Conservation (phyloP, 2,329 filamentous ascomycete genomes). For the Trichoderma koningii region DNA sequence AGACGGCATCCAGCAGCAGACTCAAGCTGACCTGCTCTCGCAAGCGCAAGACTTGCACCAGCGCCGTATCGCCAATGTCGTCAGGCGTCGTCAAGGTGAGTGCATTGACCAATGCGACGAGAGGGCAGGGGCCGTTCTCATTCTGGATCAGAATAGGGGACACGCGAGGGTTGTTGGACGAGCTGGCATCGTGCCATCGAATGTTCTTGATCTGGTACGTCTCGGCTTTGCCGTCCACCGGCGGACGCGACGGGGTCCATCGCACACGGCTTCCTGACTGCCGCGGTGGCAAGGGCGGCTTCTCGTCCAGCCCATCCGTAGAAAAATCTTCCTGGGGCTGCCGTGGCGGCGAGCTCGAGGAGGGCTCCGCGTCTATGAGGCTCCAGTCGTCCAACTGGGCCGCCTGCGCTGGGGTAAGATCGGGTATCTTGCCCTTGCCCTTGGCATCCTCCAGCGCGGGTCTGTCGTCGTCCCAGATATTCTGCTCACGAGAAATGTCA, state of each 20-base stretch:
- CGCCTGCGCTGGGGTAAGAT: constrained; percentile 29
- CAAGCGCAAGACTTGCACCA: constrained; percentile 75
- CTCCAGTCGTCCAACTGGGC: constrained; percentile 52
- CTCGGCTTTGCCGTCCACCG: constrained; percentile 59
- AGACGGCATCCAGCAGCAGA: constrained; percentile 81
- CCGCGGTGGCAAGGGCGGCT: constrained; percentile 46
- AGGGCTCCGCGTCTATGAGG: constrained; percentile 50
- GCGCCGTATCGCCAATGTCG: constrained; percentile 61
- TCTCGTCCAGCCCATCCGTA: constrained; percentile 29
- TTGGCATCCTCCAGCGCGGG: constrained; percentile 47
- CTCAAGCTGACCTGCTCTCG: constrained; percentile 87
- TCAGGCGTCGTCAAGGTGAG: constrained; percentile 79
- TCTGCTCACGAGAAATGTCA: constrained; percentile 46
- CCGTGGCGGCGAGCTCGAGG: constrained; percentile 29
- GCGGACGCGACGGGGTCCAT: constrained; percentile 46
- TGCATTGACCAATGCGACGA: constrained; percentile 91
- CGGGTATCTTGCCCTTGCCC: constrained; percentile 35
- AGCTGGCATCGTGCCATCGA: constrained; percentile 72
- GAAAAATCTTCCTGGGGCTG: constrained; percentile 23
- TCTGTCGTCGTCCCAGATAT: constrained; percentile 55
- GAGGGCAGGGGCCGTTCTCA: constrained; percentile 88
- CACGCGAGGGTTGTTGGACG: constrained; percentile 63
- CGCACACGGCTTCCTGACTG: constrained; percentile 35
- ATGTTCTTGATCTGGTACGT: constrained; percentile 94
- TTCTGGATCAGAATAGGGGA: constrained; percentile 92